Evolutionary conservation across 202 grass and related monocot species (phyloP), one percentile per base, ranked within the genome.

Genomic region (Saccharum hybrid): DNA sequence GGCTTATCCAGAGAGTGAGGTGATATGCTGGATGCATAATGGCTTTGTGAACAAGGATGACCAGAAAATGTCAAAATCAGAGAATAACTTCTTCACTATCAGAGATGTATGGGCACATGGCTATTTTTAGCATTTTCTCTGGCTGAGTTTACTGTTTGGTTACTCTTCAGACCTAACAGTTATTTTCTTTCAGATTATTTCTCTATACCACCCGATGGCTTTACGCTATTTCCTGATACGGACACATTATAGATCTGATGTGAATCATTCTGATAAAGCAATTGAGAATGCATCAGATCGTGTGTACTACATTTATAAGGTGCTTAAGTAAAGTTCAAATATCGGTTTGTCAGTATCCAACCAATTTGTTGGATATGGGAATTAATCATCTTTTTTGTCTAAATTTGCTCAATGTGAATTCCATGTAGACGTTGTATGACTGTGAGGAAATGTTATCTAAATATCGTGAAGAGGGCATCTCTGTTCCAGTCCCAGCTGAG

Each of bases 1-100:
- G 0, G 94, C 94, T 54, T 85, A 92, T 82, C 75, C 90, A 46
- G 86, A 92, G 26, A 87, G 90, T 68, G 81, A 88, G 34, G 83
- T 97, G 10, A 92, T 90, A 51, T 92, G 86, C 60, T 97, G 94
- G 94, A 72, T 97, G 81, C 94, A 97, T 69, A 97, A 97, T 49
- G 94, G 94, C 48, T 97, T 97, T 84, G 92, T 97, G 51, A 94
- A 97, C 89, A 94, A 82, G 8, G 92, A 92, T 49, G 88, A 90
- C 78, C 78, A 94, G 81, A 97, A 97, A 75, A 97, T 97, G 94
- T 94, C 90, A 52, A 97, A 97, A 85, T 94, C 92, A 40, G 86
- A 91, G 31, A 85, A 94, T 52, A 94, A 97, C 38, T 97, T 94
- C 86, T 97, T 92, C 86, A 94, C 94, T 0, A 97, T 97, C 72